Percentiles rank a stretch among this genome's conserved stretches.
Conservation (phyloP, 176 grass and related monocot species). For the Secale cereale region DNA sequence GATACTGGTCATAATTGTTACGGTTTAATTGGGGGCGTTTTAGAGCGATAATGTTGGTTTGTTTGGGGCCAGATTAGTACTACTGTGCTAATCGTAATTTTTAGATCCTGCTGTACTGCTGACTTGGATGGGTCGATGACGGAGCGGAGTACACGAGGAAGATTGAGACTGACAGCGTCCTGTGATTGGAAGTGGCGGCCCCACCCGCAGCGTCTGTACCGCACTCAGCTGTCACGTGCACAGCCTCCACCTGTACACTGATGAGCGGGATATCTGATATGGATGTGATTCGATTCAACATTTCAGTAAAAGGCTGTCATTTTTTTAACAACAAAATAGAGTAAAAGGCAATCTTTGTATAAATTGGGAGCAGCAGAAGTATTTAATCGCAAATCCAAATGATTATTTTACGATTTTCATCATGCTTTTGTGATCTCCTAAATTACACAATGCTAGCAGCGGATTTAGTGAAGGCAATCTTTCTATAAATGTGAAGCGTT, state of each 20-base stretch:
- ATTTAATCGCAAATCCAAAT: not conserved
- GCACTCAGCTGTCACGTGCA: not conserved
- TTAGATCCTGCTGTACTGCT: too few relatives aligned
- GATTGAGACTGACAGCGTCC: not conserved
- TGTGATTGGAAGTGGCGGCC: not conserved
- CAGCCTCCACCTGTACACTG: not conserved
- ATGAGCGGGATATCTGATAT: not conserved
- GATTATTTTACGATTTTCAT: not conserved
- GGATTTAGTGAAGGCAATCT: not conserved
- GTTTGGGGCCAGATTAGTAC: not conserved
- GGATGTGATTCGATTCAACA: not conserved
- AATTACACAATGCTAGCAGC: not conserved
- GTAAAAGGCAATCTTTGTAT: not conserved
- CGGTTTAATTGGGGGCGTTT: too few relatives aligned
- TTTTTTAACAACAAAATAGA: too few relatives aligned
- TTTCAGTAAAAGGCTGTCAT: not conserved
- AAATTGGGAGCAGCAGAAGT: not conserved
- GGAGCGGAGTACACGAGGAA: not conserved
- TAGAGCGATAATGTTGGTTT: not conserved
- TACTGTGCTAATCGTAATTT: too few relatives aligned
- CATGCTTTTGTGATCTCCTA: too few relatives aligned
- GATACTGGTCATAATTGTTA: too few relatives aligned
- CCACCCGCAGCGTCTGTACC: not conserved
- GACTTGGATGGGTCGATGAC: not conserved
- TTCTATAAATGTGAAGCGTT: not conserved